phyloP scores from a whole-genome alignment of 2,329 filamentous ascomycete species.

The Clonostachys byssicola region DNA sequence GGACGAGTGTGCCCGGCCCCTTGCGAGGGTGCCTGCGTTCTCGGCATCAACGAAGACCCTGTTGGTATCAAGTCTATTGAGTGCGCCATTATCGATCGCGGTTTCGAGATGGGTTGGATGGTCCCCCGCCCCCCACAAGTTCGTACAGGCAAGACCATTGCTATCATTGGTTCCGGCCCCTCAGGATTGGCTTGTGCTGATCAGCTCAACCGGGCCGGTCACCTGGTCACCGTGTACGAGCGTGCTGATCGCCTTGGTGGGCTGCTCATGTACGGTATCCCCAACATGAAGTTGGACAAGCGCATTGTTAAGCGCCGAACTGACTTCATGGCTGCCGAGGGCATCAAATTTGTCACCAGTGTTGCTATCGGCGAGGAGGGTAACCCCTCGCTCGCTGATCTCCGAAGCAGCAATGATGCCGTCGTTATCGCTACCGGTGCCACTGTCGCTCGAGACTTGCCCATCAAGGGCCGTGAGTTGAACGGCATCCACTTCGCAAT shows the following conservation, averaged over 20 bases:
- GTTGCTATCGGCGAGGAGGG: slow-evolving; percentile 74
- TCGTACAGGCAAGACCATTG: slow-evolving; percentile 84
- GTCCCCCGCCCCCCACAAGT: slow-evolving; percentile 72
- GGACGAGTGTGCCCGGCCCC: slow-evolving; percentile 95
- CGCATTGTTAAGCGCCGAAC: slow-evolving; percentile 92
- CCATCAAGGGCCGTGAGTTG: slow-evolving; percentile 82
- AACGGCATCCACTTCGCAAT: slow-evolving; percentile 94
- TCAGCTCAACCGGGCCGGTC: slow-evolving; percentile 90
- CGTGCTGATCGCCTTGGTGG: slow-evolving; percentile 87
- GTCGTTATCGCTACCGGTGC: slow-evolving; percentile 91
- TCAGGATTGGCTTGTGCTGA: slow-evolving; percentile 87
- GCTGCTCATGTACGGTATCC: slow-evolving; percentile 96
- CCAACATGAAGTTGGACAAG: slow-evolving; percentile 99
- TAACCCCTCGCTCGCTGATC: slow-evolving; percentile 56
- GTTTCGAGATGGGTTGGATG: slow-evolving; percentile 99
- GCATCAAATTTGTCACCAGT: slow-evolving; percentile 75
- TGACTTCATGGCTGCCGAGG: slow-evolving; percentile 90
- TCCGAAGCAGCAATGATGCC: slow-evolving; percentile 72
- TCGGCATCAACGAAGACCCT: slow-evolving; percentile 95
- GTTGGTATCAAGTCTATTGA: slow-evolving; percentile 99
- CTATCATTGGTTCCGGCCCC: slow-evolving; percentile 87
- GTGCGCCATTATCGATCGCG: slow-evolving; percentile 95
- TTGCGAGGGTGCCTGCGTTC: slow-evolving; percentile 92
- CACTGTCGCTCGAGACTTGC: slow-evolving; percentile 87
- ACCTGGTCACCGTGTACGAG: slow-evolving; percentile 87